A percentile compares a stretch with the other conserved stretches of the same genome.
Conservation (phyloP, 2,329 filamentous ascomycete species). For the Magnaporthales sp. region DNA sequence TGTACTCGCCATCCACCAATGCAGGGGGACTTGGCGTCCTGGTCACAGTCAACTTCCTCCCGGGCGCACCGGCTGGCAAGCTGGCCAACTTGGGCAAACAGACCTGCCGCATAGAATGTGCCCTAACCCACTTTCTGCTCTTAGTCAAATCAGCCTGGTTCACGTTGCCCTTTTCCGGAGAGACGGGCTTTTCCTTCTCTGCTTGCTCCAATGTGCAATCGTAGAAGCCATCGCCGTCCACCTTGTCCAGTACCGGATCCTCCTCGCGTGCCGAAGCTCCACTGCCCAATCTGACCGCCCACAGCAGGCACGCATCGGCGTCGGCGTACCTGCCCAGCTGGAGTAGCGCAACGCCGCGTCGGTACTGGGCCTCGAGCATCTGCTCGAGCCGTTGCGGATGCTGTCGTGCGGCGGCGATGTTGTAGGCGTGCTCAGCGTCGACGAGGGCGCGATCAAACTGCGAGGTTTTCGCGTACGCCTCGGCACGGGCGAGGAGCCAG, state of each 20-base stretch:
- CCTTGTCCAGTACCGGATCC: slow-evolving; percentile 26
- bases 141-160: slow-evolving; percentile 2
- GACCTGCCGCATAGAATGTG: slow-evolving; percentile 2
- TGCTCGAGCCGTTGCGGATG: slow-evolving; percentile 51
- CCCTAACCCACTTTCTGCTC: slow-evolving; percentile 12
- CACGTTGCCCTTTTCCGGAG: slow-evolving; percentile 6
- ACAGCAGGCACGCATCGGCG: slow-evolving; percentile 61
- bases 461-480: slow-evolving; percentile 60
- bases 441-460: slow-evolving; percentile 55
- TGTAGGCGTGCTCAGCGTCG: slow-evolving; percentile 60
- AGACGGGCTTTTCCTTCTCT: slow-evolving; percentile 10
- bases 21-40: slow-evolving; percentile 22
- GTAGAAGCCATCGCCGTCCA: slow-evolving; percentile 40
- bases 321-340: slow-evolving; percentile 65
- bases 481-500: slow-evolving; percentile 78
- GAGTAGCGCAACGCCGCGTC: slow-evolving; percentile 67
- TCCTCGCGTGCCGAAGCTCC: slow-evolving; percentile 25
- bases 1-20: slow-evolving; percentile 8
- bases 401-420: slow-evolving; percentile 55
- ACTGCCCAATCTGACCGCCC: slow-evolving; percentile 34
- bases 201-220: slow-evolving; percentile 26
- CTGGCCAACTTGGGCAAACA: slow-evolving; percentile 32
- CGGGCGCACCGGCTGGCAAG: slow-evolving; percentile 33
- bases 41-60: slow-evolving; percentile 33
- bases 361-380: slow-evolving; percentile 74